These are phyloP conservation scores for Chrysanthemum lavandulifolium DNA, from an alignment of 129 eudicot genomes.

Conservation along the genomic window DNA sequence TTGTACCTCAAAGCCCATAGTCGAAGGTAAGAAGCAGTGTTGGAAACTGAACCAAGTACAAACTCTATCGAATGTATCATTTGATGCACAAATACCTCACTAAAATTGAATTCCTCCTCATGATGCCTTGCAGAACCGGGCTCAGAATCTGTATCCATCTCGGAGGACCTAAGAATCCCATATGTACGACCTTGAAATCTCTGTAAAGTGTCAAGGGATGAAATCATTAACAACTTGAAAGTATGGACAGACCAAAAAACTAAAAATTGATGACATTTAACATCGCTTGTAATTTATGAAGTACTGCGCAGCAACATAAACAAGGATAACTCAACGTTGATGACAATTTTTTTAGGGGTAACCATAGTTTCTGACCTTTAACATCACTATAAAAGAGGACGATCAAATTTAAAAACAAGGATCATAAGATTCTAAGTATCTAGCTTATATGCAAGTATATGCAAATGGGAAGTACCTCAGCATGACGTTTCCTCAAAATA, in stretches of 20 bases:
- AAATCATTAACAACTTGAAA: slow-evolving; percentile 20
- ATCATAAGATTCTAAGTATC: neutral
- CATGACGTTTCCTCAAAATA: slow-evolving; percentile 74
- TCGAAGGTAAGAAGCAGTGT: slow-evolving; percentile 98
- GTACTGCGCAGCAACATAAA: neutral
- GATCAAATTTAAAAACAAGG: neutral
- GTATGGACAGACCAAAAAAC: neutral
- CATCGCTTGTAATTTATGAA: neutral
- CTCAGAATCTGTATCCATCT: slow-evolving; percentile 67
- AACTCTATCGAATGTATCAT: slow-evolving; percentile 98
- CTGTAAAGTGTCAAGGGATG: slow-evolving; percentile 37
- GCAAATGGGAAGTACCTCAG: slow-evolving; percentile 58
- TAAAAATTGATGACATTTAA: neutral
- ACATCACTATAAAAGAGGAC: too few species aligned
- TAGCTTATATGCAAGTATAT: too few species aligned
- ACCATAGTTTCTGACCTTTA: too few species aligned
- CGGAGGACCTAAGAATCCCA: slow-evolving; percentile 79
- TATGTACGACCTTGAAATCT: slow-evolving; percentile 97
- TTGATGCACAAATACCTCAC: slow-evolving; percentile 98
- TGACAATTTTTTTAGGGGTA: too few species aligned
- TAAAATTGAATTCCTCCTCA: slow-evolving; percentile 86
- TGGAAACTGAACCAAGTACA: slow-evolving; percentile 98
- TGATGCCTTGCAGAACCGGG: slow-evolving; percentile 78
- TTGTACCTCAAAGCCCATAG: slow-evolving; percentile 96
- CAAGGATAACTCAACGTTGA: too few species aligned